These are phyloP conservation scores for Clarireedia paspali DNA, from an alignment of 2,329 filamentous ascomycete species.

Conservation along the genomic window DNA sequence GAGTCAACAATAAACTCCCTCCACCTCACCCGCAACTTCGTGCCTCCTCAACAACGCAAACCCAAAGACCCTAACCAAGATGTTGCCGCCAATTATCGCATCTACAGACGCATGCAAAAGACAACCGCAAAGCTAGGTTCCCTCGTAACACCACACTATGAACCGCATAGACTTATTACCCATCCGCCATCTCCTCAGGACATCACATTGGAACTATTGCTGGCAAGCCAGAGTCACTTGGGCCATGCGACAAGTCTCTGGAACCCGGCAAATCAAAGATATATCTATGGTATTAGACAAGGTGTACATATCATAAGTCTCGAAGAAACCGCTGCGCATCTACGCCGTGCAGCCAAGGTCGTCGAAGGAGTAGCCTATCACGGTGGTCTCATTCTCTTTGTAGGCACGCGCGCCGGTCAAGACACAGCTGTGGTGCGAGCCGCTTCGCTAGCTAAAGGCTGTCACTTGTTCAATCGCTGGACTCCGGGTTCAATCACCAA, in stretches of 20 bases:
- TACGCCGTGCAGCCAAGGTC: conserved; percentile 87
- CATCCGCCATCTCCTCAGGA: conserved; percentile 72
- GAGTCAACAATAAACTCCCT: conserved; percentile 18
- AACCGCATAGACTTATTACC: conserved; percentile 56
- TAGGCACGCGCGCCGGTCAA: conserved; percentile 78
- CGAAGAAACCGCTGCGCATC: conserved; percentile 78
- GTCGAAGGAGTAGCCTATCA: conserved; percentile 78
- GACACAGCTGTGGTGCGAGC: conserved; percentile 73
- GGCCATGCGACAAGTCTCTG: conserved; percentile 86
- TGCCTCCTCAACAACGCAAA: conserved; percentile 4
- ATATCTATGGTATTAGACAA: conserved; percentile 85
- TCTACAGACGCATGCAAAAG: conserved; percentile 32
- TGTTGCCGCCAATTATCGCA: conserved; percentile 19
- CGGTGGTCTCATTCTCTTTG: conserved; percentile 83
- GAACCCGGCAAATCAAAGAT: conserved; percentile 90
- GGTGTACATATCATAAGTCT: conserved; percentile 90
- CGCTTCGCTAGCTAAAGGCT: conserved; percentile 68
- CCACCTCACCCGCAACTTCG: conserved; percentile 16
- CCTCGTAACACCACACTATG: conserved; percentile 47
- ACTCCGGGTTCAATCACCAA: conserved; percentile 89
- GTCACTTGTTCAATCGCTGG: conserved; percentile 90
- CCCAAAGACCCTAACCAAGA: not conserved
- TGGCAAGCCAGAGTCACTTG: conserved; percentile 81
- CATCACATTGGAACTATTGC: conserved; percentile 81
- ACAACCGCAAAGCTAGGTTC: conserved; percentile 43